phyloP scores from a whole-genome alignment of 2,329 filamentous ascomycete genomes.

The Cercospora berteroae region DNA sequence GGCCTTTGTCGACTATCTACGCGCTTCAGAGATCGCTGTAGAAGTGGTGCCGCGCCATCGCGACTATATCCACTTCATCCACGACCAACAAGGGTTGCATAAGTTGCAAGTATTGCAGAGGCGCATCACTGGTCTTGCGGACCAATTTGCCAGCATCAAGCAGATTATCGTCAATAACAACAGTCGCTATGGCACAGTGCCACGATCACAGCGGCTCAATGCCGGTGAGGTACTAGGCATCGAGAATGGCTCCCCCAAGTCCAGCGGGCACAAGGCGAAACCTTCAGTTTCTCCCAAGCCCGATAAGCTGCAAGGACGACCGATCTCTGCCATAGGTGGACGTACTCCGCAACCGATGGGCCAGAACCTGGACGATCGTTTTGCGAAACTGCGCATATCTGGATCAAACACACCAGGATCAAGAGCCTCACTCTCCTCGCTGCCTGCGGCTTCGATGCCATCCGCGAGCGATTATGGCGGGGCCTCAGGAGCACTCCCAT shows the following conservation, averaged over 20 bases:
- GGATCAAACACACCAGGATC: conserved; percentile 31
- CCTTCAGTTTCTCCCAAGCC: conserved; percentile 58
- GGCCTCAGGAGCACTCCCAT: conserved; percentile 14
- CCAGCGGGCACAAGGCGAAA: conserved; percentile 27
- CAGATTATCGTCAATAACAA: conserved; percentile 54
- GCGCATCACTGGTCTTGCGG: conserved; percentile 34
- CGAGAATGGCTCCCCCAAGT: not conserved
- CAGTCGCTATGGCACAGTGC: conserved; percentile 53
- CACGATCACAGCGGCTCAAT: conserved; percentile 18
- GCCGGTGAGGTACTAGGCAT: not conserved
- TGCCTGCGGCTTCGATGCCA: conserved; percentile 41
- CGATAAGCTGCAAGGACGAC: conserved; percentile 62
- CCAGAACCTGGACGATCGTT: conserved; percentile 45
- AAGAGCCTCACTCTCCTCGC: conserved; percentile 30
- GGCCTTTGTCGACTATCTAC: conserved; percentile 80
- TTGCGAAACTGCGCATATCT: conserved; percentile 29
- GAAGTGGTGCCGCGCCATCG: conserved; percentile 73
- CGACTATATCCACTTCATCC: conserved; percentile 65
- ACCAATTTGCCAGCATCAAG: conserved; percentile 49
- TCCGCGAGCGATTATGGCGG: conserved; percentile 41
- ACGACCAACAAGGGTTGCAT: conserved; percentile 44
- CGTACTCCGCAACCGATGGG: conserved; percentile 39
- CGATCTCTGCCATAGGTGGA: conserved; percentile 43
- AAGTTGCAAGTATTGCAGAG: conserved; percentile 47
- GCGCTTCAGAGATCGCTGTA: conserved; percentile 74